Evolutionary conservation across 768 basidiomycete species (phyloP), one percentile per base, ranked within the genome.

Genomic region (Pleurotus eryngii): DNA sequence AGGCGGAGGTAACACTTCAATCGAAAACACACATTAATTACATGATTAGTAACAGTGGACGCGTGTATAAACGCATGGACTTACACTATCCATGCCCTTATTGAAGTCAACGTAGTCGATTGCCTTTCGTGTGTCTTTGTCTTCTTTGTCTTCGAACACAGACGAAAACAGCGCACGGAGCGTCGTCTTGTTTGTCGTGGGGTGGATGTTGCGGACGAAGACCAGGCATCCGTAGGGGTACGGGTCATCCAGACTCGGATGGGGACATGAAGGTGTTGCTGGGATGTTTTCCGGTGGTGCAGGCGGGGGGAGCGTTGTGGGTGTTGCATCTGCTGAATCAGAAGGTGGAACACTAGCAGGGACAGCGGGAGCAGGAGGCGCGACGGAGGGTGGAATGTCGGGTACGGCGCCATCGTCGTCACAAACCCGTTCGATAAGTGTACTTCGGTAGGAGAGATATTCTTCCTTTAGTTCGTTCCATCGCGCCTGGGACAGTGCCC

Each of bases 31-130:
- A 38, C 45, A 27, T 48, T n/a, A n/a, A n/a, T n/a, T n/a, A n/a
- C n/a, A n/a, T n/a, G n/a, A n/a, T 48, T 15, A 55, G 37, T 18
- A 17, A 48, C 9, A 30, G 24, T 27, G 37, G 24, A 26, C 24
- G n/a, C 5, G 46, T 37, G 26, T n/a, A 22, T 11, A 26, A 46
- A 27, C 7, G 20, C 1, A 20, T 42, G 47, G 18, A 73, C 84
- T 46, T 63, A 91, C 90, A 15, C 80, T 78, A 60, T 90, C 84
- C 77, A 88, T 84, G 14, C 88, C 86, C 67, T 91, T 92, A 61
- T 67, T 83, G 67, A 82, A 92, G 69, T 93, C 91, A 15, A 92
- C 80, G 56, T 94, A 94, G 64, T 92, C 88, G 26, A 93, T 68
- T 24, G 58, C 35, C 43, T 63, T 17, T 35, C 57, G 14, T 30